Percentiles rank a stretch among this genome's conserved stretches.
Evolutionary conservation across 306 rosid species (phyloP).

Genomic region (Castanospermum australe): DNA sequence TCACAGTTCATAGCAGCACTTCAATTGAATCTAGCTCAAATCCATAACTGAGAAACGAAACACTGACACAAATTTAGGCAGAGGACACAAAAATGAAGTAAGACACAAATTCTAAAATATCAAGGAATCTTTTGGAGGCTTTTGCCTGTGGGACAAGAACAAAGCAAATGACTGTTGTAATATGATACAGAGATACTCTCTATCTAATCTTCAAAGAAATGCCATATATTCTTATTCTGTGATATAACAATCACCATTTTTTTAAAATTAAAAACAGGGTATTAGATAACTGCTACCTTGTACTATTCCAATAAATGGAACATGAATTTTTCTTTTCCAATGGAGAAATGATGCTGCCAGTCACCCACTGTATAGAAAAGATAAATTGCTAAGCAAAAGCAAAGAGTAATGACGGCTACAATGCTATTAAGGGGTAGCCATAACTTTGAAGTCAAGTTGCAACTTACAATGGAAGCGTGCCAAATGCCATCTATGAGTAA

Average conservation of each 20-base stretch:
- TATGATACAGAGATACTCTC: too few relatives aligned
- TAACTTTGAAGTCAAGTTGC: neutral
- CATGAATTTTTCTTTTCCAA: neutral
- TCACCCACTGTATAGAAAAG: neutral
- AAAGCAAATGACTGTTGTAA: neutral
- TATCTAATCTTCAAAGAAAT: too few relatives aligned
- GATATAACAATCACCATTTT: too few relatives aligned
- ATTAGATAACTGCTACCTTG: neutral
- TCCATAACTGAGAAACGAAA: conserved; percentile 10
- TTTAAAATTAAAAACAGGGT: neutral
- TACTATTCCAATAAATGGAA: too few relatives aligned
- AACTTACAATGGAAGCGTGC: neutral
- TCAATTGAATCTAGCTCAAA: conserved; percentile 12
- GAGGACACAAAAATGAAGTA: too few relatives aligned
- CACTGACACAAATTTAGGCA: neutral
- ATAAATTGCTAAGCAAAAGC: neutral
- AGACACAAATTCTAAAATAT: neutral
- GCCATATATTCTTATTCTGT: too few relatives aligned
- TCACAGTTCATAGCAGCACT: neutral
- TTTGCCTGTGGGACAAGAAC: neutral
- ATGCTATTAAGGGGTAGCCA: neutral
- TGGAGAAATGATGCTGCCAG: neutral
- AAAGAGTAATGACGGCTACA: neutral
- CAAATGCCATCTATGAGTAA: neutral
- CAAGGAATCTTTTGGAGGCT: neutral